A percentile compares a stretch with the other conserved stretches of the same genome.
Evolutionary conservation across 108 stramenopile species (phyloP).

Genomic region (Fragilaria crotonensis): DNA sequence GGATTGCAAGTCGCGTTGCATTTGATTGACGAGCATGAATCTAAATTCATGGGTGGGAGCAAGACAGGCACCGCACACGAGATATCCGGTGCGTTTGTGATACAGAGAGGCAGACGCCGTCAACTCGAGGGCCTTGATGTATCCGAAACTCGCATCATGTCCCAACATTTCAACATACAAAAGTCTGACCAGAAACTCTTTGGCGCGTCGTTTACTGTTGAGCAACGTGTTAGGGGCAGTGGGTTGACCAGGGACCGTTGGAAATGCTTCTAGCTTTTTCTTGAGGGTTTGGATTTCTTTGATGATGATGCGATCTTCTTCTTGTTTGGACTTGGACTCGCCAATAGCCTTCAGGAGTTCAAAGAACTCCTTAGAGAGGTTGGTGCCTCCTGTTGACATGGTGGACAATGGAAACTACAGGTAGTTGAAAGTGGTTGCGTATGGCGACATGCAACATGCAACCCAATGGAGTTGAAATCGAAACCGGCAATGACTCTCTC

Average conservation of each 20-base stretch:
- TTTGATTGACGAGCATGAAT: conserved; percentile 99
- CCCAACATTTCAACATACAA: conserved; percentile 99
- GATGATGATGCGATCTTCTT: conserved; percentile 97
- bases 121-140: conserved; percentile 95
- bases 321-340: conserved; percentile 99
- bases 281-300: conserved; percentile 85
- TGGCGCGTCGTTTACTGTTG: conserved; percentile 80
- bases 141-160: conserved; percentile 96
- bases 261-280: conserved; percentile 69
- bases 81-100: conserved; percentile 94
- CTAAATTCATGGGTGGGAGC: conserved; percentile 95
- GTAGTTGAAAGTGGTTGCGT: too few species aligned
- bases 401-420: conserved; percentile 10
- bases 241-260: conserved; percentile 15
- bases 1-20: conserved; percentile 93
- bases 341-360: conserved; percentile 99
- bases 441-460: too few species aligned
- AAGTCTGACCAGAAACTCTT: conserved; percentile 95
- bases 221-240: conserved; percentile 33
- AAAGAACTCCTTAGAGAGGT: conserved; percentile 96
- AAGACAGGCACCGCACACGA: conserved; percentile 87
- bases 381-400: conserved; percentile 70
- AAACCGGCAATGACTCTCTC: too few species aligned
- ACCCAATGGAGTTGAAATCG: too few species aligned
- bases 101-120: conserved; percentile 83